Percentiles rank a stretch among this genome's conserved stretches.
phyloP scores from a whole-genome alignment of 306 rosid genomes.

The Urtica urens region DNA sequence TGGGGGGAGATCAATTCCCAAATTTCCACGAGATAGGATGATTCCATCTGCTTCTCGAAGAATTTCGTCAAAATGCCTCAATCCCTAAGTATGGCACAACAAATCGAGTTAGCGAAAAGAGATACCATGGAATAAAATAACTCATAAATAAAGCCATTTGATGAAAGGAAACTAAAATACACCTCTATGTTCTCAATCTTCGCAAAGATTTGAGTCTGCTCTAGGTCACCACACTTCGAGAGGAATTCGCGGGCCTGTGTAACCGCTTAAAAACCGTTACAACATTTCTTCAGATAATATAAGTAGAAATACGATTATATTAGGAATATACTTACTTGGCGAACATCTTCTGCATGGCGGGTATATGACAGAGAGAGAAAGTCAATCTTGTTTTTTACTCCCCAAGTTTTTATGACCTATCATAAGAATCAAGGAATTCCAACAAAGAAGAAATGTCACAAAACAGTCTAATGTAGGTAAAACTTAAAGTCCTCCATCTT shows the following conservation, averaged over 20 bases:
- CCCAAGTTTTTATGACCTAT: constrained; percentile 42
- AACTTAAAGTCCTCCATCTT: too few species aligned
- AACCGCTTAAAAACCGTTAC: not conserved
- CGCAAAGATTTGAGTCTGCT: constrained; percentile 46
- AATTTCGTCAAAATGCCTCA: constrained; percentile 39
- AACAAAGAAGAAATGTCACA: not conserved
- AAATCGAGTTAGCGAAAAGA: too few species aligned
- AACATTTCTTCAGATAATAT: not conserved
- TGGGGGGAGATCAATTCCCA: constrained; percentile 51
- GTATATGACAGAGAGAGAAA: constrained; percentile 45
- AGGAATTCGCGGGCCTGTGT: constrained; percentile 38
- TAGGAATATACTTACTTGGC: constrained; percentile 27
- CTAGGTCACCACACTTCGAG: constrained; percentile 34
- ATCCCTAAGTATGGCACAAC: constrained; percentile 17
- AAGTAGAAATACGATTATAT: not conserved
- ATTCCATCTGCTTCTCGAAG: constrained; percentile 49
- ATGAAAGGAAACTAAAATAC: not conserved
- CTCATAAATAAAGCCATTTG: too few species aligned
- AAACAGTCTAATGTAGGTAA: not conserved
- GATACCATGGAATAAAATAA: too few species aligned
- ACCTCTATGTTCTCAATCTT: constrained; percentile 47
- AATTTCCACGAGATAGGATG: constrained; percentile 45
- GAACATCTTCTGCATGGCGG: constrained; percentile 46
- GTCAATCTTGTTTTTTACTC: constrained; percentile 40
- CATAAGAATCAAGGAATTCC: constrained; percentile 3